Percentiles rank a stretch among this genome's conserved stretches.
Evolutionary conservation across 805 yeast genomes (phyloP).

Genomic region (Yarrowia sp.): DNA sequence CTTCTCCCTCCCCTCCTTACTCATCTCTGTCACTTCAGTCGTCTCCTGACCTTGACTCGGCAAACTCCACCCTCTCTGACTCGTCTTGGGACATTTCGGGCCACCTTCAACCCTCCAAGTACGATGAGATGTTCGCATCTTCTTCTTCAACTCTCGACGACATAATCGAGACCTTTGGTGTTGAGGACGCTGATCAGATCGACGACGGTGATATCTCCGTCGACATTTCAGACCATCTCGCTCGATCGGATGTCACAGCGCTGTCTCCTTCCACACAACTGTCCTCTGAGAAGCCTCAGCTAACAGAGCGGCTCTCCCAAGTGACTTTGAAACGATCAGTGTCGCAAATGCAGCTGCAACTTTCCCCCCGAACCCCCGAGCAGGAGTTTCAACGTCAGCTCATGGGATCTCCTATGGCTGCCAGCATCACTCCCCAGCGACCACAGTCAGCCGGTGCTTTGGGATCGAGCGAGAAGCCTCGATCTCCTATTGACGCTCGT

Average conservation of each 20-base stretch:
- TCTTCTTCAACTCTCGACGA: constrained; percentile 33
- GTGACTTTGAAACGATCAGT: constrained; percentile 1
- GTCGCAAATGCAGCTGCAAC: constrained; percentile 10
- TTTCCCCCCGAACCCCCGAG: constrained; percentile 1
- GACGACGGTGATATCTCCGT: constrained; percentile 9
- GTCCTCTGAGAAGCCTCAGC: background rate
- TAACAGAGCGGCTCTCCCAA: background rate
- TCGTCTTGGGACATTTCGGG: constrained; percentile 22
- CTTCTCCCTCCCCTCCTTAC: constrained; percentile 19
- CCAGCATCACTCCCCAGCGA: background rate
- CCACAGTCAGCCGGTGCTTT: constrained; percentile 4
- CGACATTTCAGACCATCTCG: constrained; percentile 7
- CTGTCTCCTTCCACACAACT: background rate
- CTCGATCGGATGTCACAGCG: background rate
- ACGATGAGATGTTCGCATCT: constrained; percentile 27
- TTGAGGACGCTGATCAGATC: background rate
- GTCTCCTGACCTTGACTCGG: constrained; percentile 16
- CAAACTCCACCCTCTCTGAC: constrained; percentile 7
- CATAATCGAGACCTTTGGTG: constrained; percentile 31
- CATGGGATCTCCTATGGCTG: background rate
- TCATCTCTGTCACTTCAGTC: constrained; percentile 4
- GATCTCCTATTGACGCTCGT: constrained; percentile 18
- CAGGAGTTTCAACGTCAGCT: constrained; percentile 21
- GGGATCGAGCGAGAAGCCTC: background rate
- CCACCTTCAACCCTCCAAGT: background rate